A percentile compares a stretch with the other conserved stretches of the same genome.
phyloP scores from a whole-genome alignment of 2,329 filamentous ascomycete genomes.

The Phialemoniopsis sp. region DNA sequence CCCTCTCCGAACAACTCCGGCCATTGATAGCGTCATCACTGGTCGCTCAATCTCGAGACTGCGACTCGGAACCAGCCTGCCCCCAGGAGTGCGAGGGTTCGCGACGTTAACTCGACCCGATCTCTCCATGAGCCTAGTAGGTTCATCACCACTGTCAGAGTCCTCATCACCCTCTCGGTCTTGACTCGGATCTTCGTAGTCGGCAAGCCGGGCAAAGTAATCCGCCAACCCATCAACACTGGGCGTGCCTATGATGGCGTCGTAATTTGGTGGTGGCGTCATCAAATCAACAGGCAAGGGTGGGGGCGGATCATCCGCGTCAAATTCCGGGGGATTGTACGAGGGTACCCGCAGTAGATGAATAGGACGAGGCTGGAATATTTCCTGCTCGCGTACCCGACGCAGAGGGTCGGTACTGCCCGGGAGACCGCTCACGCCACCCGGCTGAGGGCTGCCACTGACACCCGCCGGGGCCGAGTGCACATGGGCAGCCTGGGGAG shows the following conservation, averaged over 20 bases:
- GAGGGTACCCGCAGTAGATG: slow-evolving; percentile 80
- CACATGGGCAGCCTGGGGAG: slow-evolving; percentile 56
- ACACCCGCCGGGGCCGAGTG: slow-evolving; percentile 12
- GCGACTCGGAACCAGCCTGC: slow-evolving; percentile 47
- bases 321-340: slow-evolving; percentile 83
- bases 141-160: slow-evolving; percentile 22
- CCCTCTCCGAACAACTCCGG: slow-evolving; percentile 16
- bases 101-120: slow-evolving; percentile 53
- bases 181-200: slow-evolving; percentile 50
- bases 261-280: slow-evolving; percentile 84
- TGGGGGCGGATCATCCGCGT: slow-evolving; percentile 73
- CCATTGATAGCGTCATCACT: slow-evolving; percentile 23
- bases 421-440: slow-evolving; percentile 7
- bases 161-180: slow-evolving; percentile 30
- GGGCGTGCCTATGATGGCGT: slow-evolving; percentile 67
- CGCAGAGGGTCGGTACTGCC: slow-evolving; percentile 24
- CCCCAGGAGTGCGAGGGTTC: slow-evolving; percentile 51
- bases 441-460: not conserved
- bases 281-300: slow-evolving; percentile 46
- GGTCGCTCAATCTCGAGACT: slow-evolving; percentile 52
- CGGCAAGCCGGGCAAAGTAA: slow-evolving; percentile 78
- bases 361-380: slow-evolving; percentile 59
- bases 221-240: slow-evolving; percentile 72
- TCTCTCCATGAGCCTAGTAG: slow-evolving; percentile 41
- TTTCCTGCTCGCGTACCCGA: slow-evolving; percentile 22